Evolutionary conservation across 768 basidiomycete species (phyloP).

Genomic region (Albatrellus ellisii): DNA sequence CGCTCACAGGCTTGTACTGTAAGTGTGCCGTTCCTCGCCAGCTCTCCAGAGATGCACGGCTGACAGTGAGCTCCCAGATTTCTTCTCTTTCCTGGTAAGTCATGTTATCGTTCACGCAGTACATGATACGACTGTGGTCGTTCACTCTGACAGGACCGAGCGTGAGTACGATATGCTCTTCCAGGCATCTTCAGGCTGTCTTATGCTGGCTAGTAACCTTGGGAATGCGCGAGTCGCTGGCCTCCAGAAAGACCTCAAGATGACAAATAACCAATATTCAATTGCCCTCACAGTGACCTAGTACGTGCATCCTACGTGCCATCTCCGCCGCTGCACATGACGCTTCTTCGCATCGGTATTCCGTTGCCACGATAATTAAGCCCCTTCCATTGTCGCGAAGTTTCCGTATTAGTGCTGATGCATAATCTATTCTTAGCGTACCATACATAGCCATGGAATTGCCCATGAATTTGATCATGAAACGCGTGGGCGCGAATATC

Average conservation of each 20-base stretch:
- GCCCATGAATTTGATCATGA: slow-evolving; percentile 17
- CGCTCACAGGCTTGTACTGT: slow-evolving; percentile 11
- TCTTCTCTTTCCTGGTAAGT: slow-evolving; percentile 12
- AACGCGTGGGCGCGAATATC: slow-evolving; percentile 42
- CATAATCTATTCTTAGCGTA: slow-evolving; percentile 15
- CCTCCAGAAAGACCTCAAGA: slow-evolving; percentile 18
- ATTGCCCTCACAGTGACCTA: slow-evolving; percentile 11
- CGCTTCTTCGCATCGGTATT: too few species aligned
- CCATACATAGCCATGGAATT: slow-evolving; percentile 18
- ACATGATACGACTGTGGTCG: neutral
- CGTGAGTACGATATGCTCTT: slow-evolving; percentile 7
- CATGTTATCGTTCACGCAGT: neutral
- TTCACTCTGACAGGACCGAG: slow-evolving; percentile 5
- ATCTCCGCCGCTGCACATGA: too few species aligned
- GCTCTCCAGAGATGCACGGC: neutral
- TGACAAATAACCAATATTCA: slow-evolving; percentile 19
- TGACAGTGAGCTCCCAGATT: neutral
- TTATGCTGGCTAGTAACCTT: slow-evolving; percentile 11
- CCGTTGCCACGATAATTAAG: too few species aligned
- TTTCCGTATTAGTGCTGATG: too few species aligned
- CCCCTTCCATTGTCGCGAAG: too few species aligned
- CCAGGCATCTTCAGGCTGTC: neutral
- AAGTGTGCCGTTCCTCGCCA: neutral
- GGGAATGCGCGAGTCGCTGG: slow-evolving; percentile 23
- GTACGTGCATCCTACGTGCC: neutral